Evolutionary conservation across 202 grass and related monocot species (phyloP), one percentile per base, ranked within the genome.

Genomic region (Sporobolus alterniflorus): DNA sequence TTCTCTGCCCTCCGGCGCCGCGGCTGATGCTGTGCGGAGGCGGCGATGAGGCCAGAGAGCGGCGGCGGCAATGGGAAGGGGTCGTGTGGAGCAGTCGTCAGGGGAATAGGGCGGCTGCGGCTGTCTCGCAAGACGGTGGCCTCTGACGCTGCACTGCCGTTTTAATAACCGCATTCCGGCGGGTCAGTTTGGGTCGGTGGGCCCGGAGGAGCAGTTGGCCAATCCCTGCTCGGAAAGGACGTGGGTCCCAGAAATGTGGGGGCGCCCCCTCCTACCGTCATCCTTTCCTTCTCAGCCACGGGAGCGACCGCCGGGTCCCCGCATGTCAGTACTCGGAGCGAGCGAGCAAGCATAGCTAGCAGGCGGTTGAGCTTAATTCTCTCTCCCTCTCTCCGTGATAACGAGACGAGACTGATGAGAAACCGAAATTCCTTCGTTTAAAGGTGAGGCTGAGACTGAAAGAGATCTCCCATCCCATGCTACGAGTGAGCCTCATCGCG

Each of bases 151-250:
- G 32, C 20, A 30, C 63, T 62, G 47, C 10, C 13, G 67, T 43
- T 83, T 90, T 83, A 90, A 83, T 86, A 89, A 76, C 65, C 49
- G 47, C 54, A 33, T 32, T 69, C 21, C 49, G 40, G 7, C 49
- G 21, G 21, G 83, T 47, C 67, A 62, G 60, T 56, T 41, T 5
- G 48, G 73, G 48, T 2, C 1, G 24, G 65, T 13, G 30, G 72
- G 40, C 7, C 66, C 88, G 30, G 74, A 3, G 28, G 17, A 90
- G 79, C 79, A 87, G 84, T 39, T 79, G 84, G 83, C 88, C 84
- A 87, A 90, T 90, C 74, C 79, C 74, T 11, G 31, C 62, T 78
- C 11, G 43, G 52, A 79, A 87, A 79, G 74, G 33, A 47, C 13
- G 34, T 74, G 74, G 84, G 52, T 0, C 79, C 83, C 84, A 87